Percentiles rank a stretch among this genome's conserved stretches.
phyloP scores from a whole-genome alignment of 495 filamentous ascomycete species.

The Baudoinia panamericana region DNA sequence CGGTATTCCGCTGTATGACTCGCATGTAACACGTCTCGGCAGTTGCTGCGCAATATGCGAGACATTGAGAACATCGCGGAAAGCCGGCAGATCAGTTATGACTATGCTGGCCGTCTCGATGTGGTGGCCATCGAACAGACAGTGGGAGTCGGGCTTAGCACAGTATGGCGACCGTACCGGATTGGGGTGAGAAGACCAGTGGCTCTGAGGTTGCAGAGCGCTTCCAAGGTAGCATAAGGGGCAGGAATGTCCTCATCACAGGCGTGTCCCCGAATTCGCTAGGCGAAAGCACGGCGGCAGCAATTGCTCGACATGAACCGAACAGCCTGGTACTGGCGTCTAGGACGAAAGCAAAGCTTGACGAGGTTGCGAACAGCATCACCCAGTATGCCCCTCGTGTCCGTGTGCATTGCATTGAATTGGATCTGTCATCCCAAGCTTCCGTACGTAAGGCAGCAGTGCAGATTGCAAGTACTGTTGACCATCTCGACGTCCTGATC shows the following conservation, averaged over 20 bases:
- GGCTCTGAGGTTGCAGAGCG: slow-evolving; percentile 21
- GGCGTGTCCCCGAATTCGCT: slow-evolving; percentile 41
- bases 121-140: too few relatives aligned
- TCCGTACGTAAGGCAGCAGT: slow-evolving; percentile 34
- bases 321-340: slow-evolving; percentile 42
- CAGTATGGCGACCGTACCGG: slow-evolving; percentile 18
- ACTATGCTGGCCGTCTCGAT: too few relatives aligned
- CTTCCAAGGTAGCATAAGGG: slow-evolving; percentile 18
- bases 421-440: slow-evolving; percentile 38
- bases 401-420: slow-evolving; percentile 29
- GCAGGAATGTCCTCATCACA: slow-evolving; percentile 21
- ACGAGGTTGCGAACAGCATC: slow-evolving; percentile 35
- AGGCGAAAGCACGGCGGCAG: slow-evolving; percentile 38
- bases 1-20: too few relatives aligned
- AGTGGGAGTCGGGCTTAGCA: too few relatives aligned
- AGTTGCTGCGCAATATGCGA: too few relatives aligned
- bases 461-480: slow-evolving; percentile 29
- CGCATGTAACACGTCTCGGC: too few relatives aligned
- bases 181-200: slow-evolving; percentile 22
- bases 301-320: slow-evolving; percentile 42
- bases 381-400: slow-evolving; percentile 24
- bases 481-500: slow-evolving; percentile 34
- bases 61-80: too few relatives aligned
- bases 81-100: too few relatives aligned
- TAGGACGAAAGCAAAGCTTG: slow-evolving; percentile 38